phyloP scores from a whole-genome alignment of 192 early-diverging fungal species.

The Entomortierella beljakovae region DNA sequence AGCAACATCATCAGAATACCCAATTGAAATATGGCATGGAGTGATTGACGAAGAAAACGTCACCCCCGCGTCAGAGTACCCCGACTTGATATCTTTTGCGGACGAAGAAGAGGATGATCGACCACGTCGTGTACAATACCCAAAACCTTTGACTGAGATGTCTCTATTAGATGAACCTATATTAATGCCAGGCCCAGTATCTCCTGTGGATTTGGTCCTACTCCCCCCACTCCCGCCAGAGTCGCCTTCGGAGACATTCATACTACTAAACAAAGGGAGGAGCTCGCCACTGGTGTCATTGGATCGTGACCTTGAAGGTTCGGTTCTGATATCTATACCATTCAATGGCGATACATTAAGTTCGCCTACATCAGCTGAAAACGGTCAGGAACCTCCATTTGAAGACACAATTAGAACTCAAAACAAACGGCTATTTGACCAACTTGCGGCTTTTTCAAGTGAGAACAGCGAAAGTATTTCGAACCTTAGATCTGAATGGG shows the following conservation, averaged over 20 bases:
- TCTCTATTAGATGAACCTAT: neutral
- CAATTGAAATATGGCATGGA: neutral
- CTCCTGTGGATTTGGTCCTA: constrained; percentile 1
- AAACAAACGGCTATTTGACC: constrained; percentile 7
- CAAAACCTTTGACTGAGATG: neutral
- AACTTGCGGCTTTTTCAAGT: constrained; percentile 30
- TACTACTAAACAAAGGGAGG: constrained; percentile 9
- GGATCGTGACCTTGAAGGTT: constrained; percentile 8
- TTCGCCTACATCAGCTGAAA: neutral
- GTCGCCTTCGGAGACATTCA: constrained; percentile 27
- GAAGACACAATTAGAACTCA: neutral
- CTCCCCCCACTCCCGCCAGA: constrained; percentile 33
- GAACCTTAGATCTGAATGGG: constrained; percentile 25
- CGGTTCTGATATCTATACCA: neutral
- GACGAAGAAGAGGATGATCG: neutral
- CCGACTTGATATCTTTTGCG: no score
- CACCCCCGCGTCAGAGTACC: no score
- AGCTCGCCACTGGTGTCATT: neutral
- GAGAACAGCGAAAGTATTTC: constrained; percentile 20
- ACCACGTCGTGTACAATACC: no score
- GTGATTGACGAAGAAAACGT: no score
- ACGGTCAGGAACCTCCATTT: neutral
- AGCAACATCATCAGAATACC: neutral
- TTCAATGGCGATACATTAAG: neutral
- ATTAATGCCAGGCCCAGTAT: neutral